These are phyloP conservation scores for Phanerochaete sordida DNA, from an alignment of 768 basidiomycete genomes.

Conservation along the genomic window DNA sequence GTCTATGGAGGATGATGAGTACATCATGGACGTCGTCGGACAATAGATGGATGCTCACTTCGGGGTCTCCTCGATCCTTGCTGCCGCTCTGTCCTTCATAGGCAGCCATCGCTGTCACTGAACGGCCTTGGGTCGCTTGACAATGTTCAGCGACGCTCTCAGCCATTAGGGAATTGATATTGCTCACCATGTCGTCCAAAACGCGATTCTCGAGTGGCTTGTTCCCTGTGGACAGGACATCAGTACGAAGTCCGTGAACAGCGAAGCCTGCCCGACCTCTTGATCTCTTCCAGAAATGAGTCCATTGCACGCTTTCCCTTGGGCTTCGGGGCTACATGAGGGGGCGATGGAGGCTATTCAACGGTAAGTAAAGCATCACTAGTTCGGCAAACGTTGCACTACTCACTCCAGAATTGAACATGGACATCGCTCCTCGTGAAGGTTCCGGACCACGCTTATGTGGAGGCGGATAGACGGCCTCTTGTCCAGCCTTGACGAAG, in stretches of 20 bases:
- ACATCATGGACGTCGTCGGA: background rate
- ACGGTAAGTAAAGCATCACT: background rate
- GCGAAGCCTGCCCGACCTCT: slow-evolving; percentile 51
- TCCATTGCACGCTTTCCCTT: slow-evolving; percentile 98
- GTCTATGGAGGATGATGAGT: slow-evolving; percentile 48
- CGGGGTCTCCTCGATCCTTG: slow-evolving; percentile 84
- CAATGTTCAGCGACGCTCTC: background rate
- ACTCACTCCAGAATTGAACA: slow-evolving; percentile 30
- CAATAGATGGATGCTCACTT: slow-evolving; percentile 42
- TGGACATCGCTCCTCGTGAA: slow-evolving; percentile 28
- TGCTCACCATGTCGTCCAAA: slow-evolving; percentile 63
- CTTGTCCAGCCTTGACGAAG: slow-evolving; percentile 56
- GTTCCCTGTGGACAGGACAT: slow-evolving; percentile 61
- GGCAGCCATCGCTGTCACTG: slow-evolving; percentile 90
- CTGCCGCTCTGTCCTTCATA: slow-evolving; percentile 91
- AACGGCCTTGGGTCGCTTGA: slow-evolving; percentile 55
- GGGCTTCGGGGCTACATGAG: slow-evolving; percentile 54
- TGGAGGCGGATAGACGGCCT: slow-evolving; percentile 47
- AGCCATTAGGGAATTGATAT: background rate
- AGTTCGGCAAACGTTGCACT: background rate
- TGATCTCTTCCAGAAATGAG: slow-evolving; percentile 93
- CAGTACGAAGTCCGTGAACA: background rate
- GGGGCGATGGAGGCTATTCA: slow-evolving; percentile 56
- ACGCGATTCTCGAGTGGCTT: slow-evolving; percentile 86
- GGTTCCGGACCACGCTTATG: slow-evolving; percentile 23